Conservation (phyloP, 176 grass and related monocot species). For the Tuctoria greenei region DNA sequence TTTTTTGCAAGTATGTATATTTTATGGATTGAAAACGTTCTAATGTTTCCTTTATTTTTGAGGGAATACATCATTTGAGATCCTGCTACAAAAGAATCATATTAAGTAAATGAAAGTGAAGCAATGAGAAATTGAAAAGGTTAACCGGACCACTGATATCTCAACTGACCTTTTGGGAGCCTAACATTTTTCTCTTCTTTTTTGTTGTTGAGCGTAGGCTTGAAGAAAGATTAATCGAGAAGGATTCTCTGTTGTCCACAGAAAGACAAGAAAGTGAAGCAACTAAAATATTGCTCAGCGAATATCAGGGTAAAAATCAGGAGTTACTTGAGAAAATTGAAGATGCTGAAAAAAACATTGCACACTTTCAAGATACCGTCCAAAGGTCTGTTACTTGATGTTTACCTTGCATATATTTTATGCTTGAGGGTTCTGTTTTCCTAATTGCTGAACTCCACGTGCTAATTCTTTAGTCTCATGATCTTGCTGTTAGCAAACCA, state of each 20-base stretch:
- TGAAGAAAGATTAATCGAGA: slow-evolving; percentile 73
- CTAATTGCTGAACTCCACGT: slow-evolving; percentile 11
- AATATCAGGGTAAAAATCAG: slow-evolving; percentile 57
- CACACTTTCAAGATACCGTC: slow-evolving; percentile 54
- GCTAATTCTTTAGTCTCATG: slow-evolving; percentile 1
- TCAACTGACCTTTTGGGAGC: background rate
- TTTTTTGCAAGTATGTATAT: slow-evolving; percentile 7
- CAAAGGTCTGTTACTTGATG: slow-evolving; percentile 53
- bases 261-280: slow-evolving; percentile 61
- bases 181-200: slow-evolving; percentile 34
- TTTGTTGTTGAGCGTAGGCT: slow-evolving; percentile 49
- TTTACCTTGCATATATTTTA: slow-evolving; percentile 16
- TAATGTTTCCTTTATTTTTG: background rate
- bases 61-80: background rate
- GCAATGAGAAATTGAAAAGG: background rate
- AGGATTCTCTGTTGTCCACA: slow-evolving; percentile 54
- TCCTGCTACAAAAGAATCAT: background rate
- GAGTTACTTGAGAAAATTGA: slow-evolving; percentile 58
- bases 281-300: slow-evolving; percentile 54
- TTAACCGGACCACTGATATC: background rate
- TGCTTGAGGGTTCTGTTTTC: slow-evolving; percentile 5
- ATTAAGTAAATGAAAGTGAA: slow-evolving; percentile 1
- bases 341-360: slow-evolving; percentile 50
- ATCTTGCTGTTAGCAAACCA: slow-evolving; percentile 33
- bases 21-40: slow-evolving; percentile 22